Evolutionary conservation across 2,329 filamentous ascomycete genomes (phyloP), one percentile per base, ranked within the genome.

Genomic region (Aspergillus sp.): DNA sequence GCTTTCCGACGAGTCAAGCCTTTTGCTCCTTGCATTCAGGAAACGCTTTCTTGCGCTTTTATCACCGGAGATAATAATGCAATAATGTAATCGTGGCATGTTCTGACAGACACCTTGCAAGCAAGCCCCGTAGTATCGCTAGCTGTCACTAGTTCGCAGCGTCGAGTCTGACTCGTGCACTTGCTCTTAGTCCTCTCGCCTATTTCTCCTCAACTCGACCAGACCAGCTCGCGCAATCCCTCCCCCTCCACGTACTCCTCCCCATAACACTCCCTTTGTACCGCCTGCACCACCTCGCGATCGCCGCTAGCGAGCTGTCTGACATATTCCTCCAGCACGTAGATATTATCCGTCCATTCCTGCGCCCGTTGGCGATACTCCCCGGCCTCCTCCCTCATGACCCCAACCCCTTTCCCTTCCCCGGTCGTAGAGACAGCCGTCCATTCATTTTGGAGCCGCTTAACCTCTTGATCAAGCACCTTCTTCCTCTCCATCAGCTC

Each of bases 171-270:
- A 53, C 50, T 48, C 23, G 50, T 49, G 51, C 25, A 54, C 30
- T 38, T 28, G 22, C 19, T 19, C 30, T 41, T 54, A 28, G 34
- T 41, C 34, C 34, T 41, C 34, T 41, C 34, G 34, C 34, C 34
- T 41, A 48, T 52, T 41, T 41, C 34, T 41, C 34, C 34, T 53
- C 28, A 50, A 13, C 30, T 58, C 8, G 45, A 45, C 34, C 47
- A 58, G 25, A 52, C 64, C 28, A 80, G 64, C 63, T 82, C 83
- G 28, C 75, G 74, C 64, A 86, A 73, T 7, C 82, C 81, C 51
- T 80, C 79, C 45, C 82, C 83, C 59, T 87, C 84, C 59, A 82
- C 81, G 68, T 81, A 86, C 67, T 87, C 83, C 23, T 81, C 80
- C 8, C 81, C 83, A 66, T 87, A 87, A 53, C 78, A 79, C 49